Conservation (phyloP, 78 protist genomes). For the Trichosphaerium sp. region DNA sequence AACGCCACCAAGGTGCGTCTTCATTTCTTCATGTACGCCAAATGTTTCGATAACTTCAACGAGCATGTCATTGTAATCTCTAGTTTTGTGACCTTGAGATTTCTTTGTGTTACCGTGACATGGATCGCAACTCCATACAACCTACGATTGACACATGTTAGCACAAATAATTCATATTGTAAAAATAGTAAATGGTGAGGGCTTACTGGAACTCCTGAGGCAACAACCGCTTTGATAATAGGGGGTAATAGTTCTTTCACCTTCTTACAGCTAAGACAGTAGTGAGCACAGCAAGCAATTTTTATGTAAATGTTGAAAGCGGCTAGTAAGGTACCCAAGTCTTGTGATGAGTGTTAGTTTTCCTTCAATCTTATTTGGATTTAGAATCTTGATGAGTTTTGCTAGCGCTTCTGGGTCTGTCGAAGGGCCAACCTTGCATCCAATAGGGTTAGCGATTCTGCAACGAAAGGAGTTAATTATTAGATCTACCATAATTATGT, state of each 20-base stretch:
- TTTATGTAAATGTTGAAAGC: background rate
- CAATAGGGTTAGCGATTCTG: slow-evolving; percentile 55
- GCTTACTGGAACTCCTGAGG: slow-evolving; percentile 1
- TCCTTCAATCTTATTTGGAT: slow-evolving; percentile 35
- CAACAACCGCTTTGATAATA: slow-evolving; percentile 16
- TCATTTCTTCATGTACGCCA: slow-evolving; percentile 1
- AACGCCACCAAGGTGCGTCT: slow-evolving; percentile 13
- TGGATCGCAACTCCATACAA: slow-evolving; percentile 31
- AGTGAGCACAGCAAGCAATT: background rate
- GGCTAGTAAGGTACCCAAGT: too few relatives aligned
- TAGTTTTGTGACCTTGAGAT: slow-evolving; percentile 11
- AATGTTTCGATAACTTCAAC: slow-evolving; percentile 13
- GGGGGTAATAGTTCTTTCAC: background rate
- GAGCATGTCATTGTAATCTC: slow-evolving; percentile 1
- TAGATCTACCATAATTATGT: background rate
- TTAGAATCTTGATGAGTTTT: slow-evolving; percentile 5
- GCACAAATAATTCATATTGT: background rate
- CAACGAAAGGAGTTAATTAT: background rate
- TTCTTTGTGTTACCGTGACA: slow-evolving; percentile 49
- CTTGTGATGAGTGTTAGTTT: slow-evolving; percentile 37
- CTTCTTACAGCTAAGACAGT: background rate
- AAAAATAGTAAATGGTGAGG: background rate
- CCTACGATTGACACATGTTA: background rate
- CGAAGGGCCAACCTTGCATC: slow-evolving; percentile 54
- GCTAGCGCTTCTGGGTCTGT: slow-evolving; percentile 26